Percentiles rank a stretch among this genome's conserved stretches.
Evolutionary conservation across 2,329 filamentous ascomycete genomes (phyloP).

Genomic region (Paracorniculantispora psalliotae): DNA sequence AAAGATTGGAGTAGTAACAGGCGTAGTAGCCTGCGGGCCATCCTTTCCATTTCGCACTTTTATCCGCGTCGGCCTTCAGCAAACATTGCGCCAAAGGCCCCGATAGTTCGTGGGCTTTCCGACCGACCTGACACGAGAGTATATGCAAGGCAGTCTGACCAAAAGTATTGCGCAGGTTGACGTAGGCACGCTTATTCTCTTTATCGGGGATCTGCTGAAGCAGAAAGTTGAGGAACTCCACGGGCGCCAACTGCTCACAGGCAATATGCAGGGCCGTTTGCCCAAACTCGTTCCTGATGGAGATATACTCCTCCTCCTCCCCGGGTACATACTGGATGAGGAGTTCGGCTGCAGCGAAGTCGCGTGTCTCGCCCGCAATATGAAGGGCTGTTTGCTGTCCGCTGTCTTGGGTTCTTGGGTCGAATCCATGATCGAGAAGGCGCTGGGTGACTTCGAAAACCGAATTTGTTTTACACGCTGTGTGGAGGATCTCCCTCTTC

Average conservation of each 20-base stretch:
- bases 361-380: neutral
- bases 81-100: neutral
- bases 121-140: neutral
- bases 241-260: neutral
- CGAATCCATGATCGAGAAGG: neutral
- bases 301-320: neutral
- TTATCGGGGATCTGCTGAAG: neutral
- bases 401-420: neutral
- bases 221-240: neutral
- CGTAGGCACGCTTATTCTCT: neutral
- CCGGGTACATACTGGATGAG: neutral
- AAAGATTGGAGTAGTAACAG: neutral
- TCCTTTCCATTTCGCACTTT: neutral
- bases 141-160: neutral
- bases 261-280: neutral
- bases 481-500: neutral
- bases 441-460: neutral
- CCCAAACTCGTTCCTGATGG: neutral
- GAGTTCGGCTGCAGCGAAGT: neutral
- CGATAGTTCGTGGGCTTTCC: neutral
- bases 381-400: neutral
- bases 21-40: neutral
- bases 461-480: neutral
- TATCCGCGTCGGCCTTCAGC: neutral
- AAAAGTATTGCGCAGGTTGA: neutral